Percentiles rank a stretch among this genome's conserved stretches.
Conservation (phyloP, 2,329 filamentous ascomycete species). For the Paecilomyces sp. region DNA sequence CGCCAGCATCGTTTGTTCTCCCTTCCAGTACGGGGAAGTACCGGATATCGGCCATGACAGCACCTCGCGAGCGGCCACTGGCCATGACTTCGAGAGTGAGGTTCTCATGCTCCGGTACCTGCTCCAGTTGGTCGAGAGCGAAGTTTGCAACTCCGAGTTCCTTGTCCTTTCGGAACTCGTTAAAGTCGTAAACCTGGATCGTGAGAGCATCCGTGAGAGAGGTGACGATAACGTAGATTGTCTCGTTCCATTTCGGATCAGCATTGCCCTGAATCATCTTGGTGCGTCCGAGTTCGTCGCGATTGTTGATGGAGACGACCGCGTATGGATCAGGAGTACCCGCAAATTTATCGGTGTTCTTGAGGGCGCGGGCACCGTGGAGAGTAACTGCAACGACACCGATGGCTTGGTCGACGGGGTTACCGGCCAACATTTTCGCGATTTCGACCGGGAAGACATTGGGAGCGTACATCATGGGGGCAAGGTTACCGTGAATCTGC, state of each 20-base stretch:
- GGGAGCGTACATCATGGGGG: constrained; percentile 95
- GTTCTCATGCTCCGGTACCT: constrained; percentile 72
- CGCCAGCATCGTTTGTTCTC: constrained; percentile 62
- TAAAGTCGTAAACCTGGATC: constrained; percentile 82
- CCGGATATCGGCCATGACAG: constrained; percentile 72
- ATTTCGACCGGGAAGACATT: constrained; percentile 98
- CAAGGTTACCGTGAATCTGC: constrained; percentile 87
- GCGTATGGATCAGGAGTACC: constrained; percentile 89
- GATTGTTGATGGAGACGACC: constrained; percentile 74
- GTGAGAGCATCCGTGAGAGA: constrained; percentile 84
- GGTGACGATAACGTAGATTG: constrained; percentile 88
- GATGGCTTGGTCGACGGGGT: constrained; percentile 88
- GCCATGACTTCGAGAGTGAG: constrained; percentile 75
- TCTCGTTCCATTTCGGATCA: constrained; percentile 93
- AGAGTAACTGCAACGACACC: constrained; percentile 88
- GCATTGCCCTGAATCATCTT: constrained; percentile 79
- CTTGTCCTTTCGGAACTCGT: constrained; percentile 94
- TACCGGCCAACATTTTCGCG: constrained; percentile 94
- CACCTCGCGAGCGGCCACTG: constrained; percentile 76
- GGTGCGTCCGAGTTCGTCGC: constrained; percentile 74
- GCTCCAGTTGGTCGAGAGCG: constrained; percentile 71
- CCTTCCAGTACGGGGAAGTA: constrained; percentile 91
- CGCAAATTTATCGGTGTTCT: constrained; percentile 90
- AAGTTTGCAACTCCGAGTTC: constrained; percentile 86
- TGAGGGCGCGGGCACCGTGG: constrained; percentile 83